Base-by-base conservation (phyloP, 495 filamentous ascomycete species). In the Bathelium albidoporum region DNA sequence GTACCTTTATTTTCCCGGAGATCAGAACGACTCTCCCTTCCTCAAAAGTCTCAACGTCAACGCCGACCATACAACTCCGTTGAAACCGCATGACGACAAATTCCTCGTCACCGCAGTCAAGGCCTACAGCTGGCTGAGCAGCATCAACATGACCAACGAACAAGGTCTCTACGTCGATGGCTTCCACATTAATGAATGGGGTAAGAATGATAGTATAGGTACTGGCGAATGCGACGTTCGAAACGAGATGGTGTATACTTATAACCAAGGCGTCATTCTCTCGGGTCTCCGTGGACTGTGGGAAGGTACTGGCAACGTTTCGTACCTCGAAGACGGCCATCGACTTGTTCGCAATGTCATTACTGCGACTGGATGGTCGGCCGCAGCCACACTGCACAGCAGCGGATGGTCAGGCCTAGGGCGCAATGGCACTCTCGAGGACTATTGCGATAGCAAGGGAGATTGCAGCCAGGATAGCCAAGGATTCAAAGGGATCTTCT, bases 401-500 rank as follows among this genome's bases (percentile, higher is more conserved):
- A 75, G 69, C 16, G 36, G 34, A 26, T 98, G 88, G 91, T 77
- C 80, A 18, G 89, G 89, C 11, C 82, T 91, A 1, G 91, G 91
- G 16, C 82, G 88, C 1, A 80, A 80, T 26, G 92, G 94, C 11
- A 80, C 96, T 10, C 77, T 98, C 61, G 90, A 96, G 71, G 94
- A 98, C 22, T 73, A 79, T 12, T 97, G 93, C 70, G 94, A 98
- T 72, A 82, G 86, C 0, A 75, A 72, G 20, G 89, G 83, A 2
- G 78, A 73, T 49, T 97, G 92, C 70, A 88, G 84, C 12, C 94
- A 97, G 74, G 81, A 98, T 69, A 82, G 81, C 0, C 91, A 97
- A 69, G 95, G 89, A 0, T 98, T 98, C 80, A 98, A 97, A 70
- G 90, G 91, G 16, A 93, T 96, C 60, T 95, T 90, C 78, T 95